Evolutionary conservation across 495 filamentous ascomycete genomes (phyloP).

Genomic region (Aspergillus cavernicola): DNA sequence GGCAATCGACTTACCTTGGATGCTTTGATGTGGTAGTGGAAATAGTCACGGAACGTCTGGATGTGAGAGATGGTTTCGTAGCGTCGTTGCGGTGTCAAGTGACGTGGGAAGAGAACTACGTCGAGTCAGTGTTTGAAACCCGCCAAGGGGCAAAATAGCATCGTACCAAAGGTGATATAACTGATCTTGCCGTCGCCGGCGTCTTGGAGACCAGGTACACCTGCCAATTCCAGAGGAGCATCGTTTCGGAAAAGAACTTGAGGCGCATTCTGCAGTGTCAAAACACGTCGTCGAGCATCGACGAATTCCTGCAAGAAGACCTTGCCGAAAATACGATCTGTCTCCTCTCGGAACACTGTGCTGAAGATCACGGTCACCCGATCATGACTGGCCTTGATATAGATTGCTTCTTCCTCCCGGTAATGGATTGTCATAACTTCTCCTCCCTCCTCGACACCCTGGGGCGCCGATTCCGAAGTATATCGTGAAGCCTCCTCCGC

Average conservation of each 20-base stretch:
- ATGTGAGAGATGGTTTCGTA: constrained; percentile 97
- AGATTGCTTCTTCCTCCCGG: constrained; percentile 98
- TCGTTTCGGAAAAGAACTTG: constrained; percentile 98
- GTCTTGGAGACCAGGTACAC: constrained; percentile 74
- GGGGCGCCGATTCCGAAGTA: constrained; percentile 84
- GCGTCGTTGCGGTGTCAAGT: constrained; percentile 83
- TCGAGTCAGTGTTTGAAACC: not conserved
- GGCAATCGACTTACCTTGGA: constrained; percentile 61
- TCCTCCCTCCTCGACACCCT: constrained; percentile 81
- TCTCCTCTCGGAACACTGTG: constrained; percentile 96
- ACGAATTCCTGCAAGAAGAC: constrained; percentile 96
- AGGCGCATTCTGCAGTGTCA: constrained; percentile 92
- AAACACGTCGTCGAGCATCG: constrained; percentile 76
- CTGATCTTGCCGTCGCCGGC: constrained; percentile 75
- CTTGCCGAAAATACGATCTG: constrained; percentile 93
- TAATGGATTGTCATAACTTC: constrained; percentile 97
- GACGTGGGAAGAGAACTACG: constrained; percentile 89
- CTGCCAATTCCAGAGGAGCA: constrained; percentile 85
- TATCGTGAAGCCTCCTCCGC: constrained; percentile 85
- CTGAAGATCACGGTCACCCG: constrained; percentile 98
- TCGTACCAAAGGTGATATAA: constrained; percentile 93
- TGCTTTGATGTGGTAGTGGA: constrained; percentile 99
- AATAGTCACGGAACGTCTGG: constrained; percentile 99
- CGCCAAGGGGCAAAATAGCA: not conserved
- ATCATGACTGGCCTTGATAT: constrained; percentile 95